These are phyloP conservation scores for Phytophthora fragariae DNA, from an alignment of 352 stramenopile species.

Conservation along the genomic window DNA sequence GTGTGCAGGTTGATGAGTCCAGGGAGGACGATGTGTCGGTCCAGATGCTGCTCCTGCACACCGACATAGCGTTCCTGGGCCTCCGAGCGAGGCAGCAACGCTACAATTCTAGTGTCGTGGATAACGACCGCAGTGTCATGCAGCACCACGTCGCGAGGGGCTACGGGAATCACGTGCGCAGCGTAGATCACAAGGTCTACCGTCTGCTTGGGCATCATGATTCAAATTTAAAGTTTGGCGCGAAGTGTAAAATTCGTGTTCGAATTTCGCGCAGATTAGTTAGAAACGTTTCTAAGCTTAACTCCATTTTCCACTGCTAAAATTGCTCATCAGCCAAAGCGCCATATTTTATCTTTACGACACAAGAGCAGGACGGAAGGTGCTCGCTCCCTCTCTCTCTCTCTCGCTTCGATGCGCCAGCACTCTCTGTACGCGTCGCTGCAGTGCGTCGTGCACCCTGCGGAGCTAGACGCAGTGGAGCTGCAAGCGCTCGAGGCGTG, in stretches of 20 bases:
- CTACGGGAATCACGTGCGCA: constrained; percentile 76
- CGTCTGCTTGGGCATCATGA: neutral
- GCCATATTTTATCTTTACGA: neutral
- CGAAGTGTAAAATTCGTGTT: constrained; percentile 6
- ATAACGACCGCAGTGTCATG: constrained; percentile 73
- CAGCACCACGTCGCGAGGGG: constrained; percentile 69
- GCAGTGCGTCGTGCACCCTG: constrained; percentile 63
- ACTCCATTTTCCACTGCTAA: neutral
- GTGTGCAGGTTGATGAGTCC: constrained; percentile 87
- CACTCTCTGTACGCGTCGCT: constrained; percentile 56
- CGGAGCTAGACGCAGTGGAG: constrained; percentile 48
- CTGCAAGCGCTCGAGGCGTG: constrained; percentile 63
- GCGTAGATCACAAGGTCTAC: constrained; percentile 76
- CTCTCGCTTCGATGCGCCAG: constrained; percentile 43
- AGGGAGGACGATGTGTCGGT: constrained; percentile 77
- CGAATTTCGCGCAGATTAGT: neutral
- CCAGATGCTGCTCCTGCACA: constrained; percentile 42
- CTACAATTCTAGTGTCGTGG: constrained; percentile 61
- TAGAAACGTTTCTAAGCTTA: neutral
- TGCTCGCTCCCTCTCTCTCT: neutral
- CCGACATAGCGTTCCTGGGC: constrained; percentile 55
- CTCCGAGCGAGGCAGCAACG: constrained; percentile 58
- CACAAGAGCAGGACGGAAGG: neutral
- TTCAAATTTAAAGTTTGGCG: constrained; percentile 12
- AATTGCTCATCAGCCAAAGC: neutral